phyloP scores from a whole-genome alignment of 371 early-diverging fungal species.

The Haplosporangium sp. region DNA sequence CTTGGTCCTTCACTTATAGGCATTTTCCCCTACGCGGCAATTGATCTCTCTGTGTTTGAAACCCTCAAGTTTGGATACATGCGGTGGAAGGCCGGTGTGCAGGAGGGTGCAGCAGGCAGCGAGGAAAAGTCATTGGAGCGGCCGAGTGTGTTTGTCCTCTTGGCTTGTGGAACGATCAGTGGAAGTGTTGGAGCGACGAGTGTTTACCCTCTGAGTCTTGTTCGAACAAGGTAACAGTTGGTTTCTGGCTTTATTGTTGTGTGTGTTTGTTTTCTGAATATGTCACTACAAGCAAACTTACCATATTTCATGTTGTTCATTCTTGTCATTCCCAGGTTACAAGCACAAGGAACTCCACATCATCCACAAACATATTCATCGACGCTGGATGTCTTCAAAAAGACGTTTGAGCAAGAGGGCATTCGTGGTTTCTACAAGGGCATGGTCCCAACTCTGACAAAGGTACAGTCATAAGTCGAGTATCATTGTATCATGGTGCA shows the following conservation, averaged over 20 bases:
- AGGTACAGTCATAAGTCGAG: conserved; percentile 56
- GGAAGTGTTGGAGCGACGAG: conserved; percentile 78
- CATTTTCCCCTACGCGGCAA: conserved; percentile 86
- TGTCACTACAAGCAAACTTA: not conserved
- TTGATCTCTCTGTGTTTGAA: conserved; percentile 83
- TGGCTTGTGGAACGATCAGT: conserved; percentile 80
- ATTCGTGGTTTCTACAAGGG: conserved; percentile 74
- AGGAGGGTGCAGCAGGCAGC: conserved; percentile 51
- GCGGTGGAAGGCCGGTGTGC: conserved; percentile 59
- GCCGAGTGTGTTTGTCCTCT: conserved; percentile 67
- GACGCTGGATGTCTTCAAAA: conserved; percentile 75
- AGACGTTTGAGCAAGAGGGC: conserved; percentile 67
- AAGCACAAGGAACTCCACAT: conserved; percentile 86
- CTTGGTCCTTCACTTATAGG: conserved; percentile 73
- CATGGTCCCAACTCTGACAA: conserved; percentile 79
- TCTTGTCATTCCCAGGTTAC: conserved; percentile 63
- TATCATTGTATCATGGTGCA: not conserved
- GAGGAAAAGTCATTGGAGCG: conserved; percentile 52
- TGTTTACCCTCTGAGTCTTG: conserved; percentile 84
- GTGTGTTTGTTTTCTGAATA: not conserved
- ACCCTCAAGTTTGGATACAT: conserved; percentile 79
- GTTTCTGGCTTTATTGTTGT: not conserved
- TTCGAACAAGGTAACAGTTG: conserved; percentile 76
- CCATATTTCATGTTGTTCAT: not conserved
- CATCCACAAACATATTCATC: conserved; percentile 79